Evolutionary conservation across 2,329 filamentous ascomycete species (phyloP), one percentile per base, ranked within the genome.

Genomic region (Trichoderma sp.): DNA sequence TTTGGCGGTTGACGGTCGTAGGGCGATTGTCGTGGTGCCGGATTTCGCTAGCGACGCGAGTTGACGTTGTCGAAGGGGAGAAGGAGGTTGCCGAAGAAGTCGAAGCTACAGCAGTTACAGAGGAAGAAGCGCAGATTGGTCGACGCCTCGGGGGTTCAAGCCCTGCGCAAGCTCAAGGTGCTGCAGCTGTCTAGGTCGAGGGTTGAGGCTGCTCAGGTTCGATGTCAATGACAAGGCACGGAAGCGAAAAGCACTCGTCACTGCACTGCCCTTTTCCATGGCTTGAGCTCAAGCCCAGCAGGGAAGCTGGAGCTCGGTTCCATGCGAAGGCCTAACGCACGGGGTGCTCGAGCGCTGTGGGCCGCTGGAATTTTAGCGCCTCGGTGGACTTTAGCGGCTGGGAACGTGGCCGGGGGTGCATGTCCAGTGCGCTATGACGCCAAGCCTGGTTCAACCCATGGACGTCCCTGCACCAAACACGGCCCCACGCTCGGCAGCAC

Each of bases 141-240:
- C 26, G 54, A 64, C 45, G 55, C 44, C 39, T 54, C 19, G 57
- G n/a, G 51, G 41, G 5, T 43, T 62, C 10, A 24, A 60, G 7
- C 63, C 63, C 63, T 65, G 55, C 51, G 48, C 63, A 65, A 65
- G 48, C 48, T 39, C 7, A 28, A n/a, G 50, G 30, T 41, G 61
- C 41, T 63, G 51, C 34, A 39, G 34, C 34, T 39, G 34, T 39
- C 10, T 10, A 1, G 34, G 34, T 39, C 10, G 41, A n/a, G 15
- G 15, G 14, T 26, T 26, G 19, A 48, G 30, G 43, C 4, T 34
- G 12, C 34, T 3, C 10, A 4, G 34, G 34, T 39, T 39, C 34
- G 34, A 39, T 1, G 34, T 39, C 34, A 39, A 39, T 24, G 48
- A 14, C 17, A 47, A 41, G 41, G 30, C 17, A n/a, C 6, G 28